Percentiles rank a stretch among this genome's conserved stretches.
Conservation (phyloP, 225 moss, liverwort and hornwort genomes). For the Straminergon stramineum region DNA sequence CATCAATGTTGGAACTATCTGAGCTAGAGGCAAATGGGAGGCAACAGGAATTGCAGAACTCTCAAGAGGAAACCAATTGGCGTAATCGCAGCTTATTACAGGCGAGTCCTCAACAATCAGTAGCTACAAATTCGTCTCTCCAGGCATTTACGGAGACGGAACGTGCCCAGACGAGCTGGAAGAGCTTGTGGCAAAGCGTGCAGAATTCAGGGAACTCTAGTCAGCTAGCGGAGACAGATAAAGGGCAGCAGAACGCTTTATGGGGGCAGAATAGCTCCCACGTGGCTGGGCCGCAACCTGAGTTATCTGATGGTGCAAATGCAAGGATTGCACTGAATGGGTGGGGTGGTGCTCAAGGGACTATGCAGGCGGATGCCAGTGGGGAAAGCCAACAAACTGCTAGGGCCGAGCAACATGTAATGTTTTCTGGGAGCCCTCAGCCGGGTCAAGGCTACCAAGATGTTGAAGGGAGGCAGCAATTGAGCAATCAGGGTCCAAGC, state of each 20-base stretch:
- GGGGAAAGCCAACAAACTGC: slow-evolving; percentile 39
- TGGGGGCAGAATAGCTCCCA: slow-evolving; percentile 65
- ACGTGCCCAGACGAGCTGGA: slow-evolving; percentile 62
- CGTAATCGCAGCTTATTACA: slow-evolving; percentile 71
- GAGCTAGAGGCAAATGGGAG: slow-evolving; percentile 45
- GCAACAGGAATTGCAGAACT: slow-evolving; percentile 33
- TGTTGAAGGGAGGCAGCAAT: slow-evolving; percentile 32
- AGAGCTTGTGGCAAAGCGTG: slow-evolving; percentile 78
- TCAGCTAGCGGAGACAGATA: slow-evolving; percentile 56
- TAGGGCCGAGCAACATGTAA: slow-evolving; percentile 34
- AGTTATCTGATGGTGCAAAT: slow-evolving; percentile 35
- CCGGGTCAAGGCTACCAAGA: slow-evolving; percentile 30
- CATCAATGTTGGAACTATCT: slow-evolving; percentile 34
- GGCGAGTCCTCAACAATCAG: slow-evolving; percentile 52
- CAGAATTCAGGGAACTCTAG: slow-evolving; percentile 40
- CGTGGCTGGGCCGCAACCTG: slow-evolving; percentile 31
- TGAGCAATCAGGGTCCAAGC: slow-evolving; percentile 30
- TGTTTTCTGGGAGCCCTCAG: slow-evolving; percentile 32
- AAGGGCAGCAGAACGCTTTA: slow-evolving; percentile 41
- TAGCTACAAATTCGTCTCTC: slow-evolving; percentile 40
- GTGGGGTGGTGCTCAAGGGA: slow-evolving; percentile 57
- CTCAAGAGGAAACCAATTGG: slow-evolving; percentile 75
- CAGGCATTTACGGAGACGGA: slow-evolving; percentile 60
- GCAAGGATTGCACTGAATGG: slow-evolving; percentile 43
- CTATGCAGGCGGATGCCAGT: slow-evolving; percentile 51